Conservation (phyloP, 2,329 filamentous ascomycete genomes). For the Metarhizium humberi region DNA sequence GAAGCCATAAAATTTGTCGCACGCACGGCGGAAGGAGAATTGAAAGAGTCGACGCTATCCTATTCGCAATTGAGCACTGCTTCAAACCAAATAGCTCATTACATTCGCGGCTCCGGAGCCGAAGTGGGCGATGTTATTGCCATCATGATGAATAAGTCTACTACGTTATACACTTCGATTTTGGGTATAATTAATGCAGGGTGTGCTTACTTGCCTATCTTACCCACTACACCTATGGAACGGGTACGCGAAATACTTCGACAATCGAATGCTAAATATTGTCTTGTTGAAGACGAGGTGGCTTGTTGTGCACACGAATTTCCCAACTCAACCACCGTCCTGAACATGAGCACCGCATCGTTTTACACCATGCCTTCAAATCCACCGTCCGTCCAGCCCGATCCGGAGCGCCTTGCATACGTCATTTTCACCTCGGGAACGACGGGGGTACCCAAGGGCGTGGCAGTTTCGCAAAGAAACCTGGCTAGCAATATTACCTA, state of each 20-base stretch:
- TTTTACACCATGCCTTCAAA: constrained; percentile 19
- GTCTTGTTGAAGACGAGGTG: constrained; percentile 30
- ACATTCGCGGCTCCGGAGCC: constrained; percentile 39
- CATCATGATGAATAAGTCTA: constrained; percentile 69
- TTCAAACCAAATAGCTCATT: constrained; percentile 53
- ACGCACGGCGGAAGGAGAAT: constrained; percentile 12
- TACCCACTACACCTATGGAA: constrained; percentile 58
- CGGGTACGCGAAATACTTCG: constrained; percentile 52
- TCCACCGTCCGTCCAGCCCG: constrained; percentile 28
- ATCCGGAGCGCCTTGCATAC: constrained; percentile 54
- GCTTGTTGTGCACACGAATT: constrained; percentile 5
- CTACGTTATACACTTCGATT: constrained; percentile 62
- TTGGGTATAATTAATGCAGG: constrained; percentile 67
- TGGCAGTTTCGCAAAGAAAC: constrained; percentile 67
- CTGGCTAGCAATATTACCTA: constrained; percentile 66
- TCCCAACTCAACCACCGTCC: constrained; percentile 10
- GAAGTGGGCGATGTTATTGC: constrained; percentile 52
- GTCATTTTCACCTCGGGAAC: constrained; percentile 79
- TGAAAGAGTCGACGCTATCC: constrained; percentile 36
- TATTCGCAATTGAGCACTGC: constrained; percentile 55
- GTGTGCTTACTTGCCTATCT: constrained; percentile 70
- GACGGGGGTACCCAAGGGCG: constrained; percentile 71
- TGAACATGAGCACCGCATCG: constrained; percentile 24
- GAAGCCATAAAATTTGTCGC: constrained; percentile 57
- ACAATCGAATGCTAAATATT: constrained; percentile 44